Evolutionary conservation across 805 yeast species (phyloP), one percentile per base, ranked within the genome.

Genomic region (Starmera quercuum): DNA sequence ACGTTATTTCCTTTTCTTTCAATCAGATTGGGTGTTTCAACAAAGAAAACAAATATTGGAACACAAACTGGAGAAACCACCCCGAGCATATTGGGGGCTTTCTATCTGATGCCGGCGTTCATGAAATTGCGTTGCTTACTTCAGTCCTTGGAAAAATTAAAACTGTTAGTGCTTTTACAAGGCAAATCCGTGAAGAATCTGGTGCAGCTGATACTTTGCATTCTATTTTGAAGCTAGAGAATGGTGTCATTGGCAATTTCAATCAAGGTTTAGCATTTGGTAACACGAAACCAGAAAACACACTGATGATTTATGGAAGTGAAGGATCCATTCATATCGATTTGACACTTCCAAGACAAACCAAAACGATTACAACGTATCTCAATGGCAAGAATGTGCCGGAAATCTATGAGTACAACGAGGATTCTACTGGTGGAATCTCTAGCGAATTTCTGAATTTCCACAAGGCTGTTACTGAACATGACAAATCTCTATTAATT

Each of bases 71-170:
- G 96, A 78, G 96, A 66, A 73, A 70, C 51, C 64, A 76, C 31
- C 95, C 96, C 19, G 78, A 83, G 56, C 95, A 86, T 54, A 71
- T 84, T 44, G 96, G 95, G 32, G 95, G 95, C 0, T 86, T 68
- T 57, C 64, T 86, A 47, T 77, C 87, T 37, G 95, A 86, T 49
- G 95, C 95, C 49, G 96, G 95, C 51, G 96, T 86, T 13, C 96
- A 86, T 58, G 95, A 86, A 58, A 63, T 86, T 55, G 95, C 95
- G 3, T 61, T 83, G 24, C 68, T 86, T 42, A 84, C 94, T 7
- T 85, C 76, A 39, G 73, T 85, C 12, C 64, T 87, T 37, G 95
- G 95, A 33, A 63, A 68, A 21, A 78, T 83, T 8, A 75, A 68
- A 31, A 57, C 76, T 10, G 75, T 85, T 20, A 69, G 83, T 31